Base-by-base conservation (phyloP, 768 basidiomycete species). In the Gelatoporia subvermispora region DNA sequence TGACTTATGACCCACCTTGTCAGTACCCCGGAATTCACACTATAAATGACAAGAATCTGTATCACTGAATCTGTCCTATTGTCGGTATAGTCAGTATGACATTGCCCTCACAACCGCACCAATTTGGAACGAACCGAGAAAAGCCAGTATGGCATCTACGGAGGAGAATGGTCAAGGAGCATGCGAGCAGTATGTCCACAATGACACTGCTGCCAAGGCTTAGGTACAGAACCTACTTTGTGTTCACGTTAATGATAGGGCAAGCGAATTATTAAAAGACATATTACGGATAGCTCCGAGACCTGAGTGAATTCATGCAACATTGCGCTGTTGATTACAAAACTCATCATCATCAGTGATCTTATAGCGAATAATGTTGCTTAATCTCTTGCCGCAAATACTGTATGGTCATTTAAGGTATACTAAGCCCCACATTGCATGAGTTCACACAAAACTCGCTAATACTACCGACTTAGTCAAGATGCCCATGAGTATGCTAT, bases 211-310 rank as follows among this genome's bases (percentile, higher is more conserved):
- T 45, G 11, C 55, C 59, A 5, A 64, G 51, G 20, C 57, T 56
- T 10, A 51, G 34, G 41, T 64, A 64, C 5, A 64, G 36, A 23
- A 61, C 50, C 48, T 49, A 58, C 60, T 61, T n/a, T n/a, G n/a
- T n/a, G n/a, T n/a, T n/a, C n/a, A n/a, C n/a, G n/a, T n/a, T n/a
- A n/a, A n/a, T n/a, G n/a, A n/a, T n/a, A n/a, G n/a, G n/a, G n/a
- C n/a, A n/a, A n/a, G n/a, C n/a, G n/a, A n/a, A n/a, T n/a, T n/a
- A n/a, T n/a, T n/a, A n/a, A n/a, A n/a, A n/a, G n/a, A n/a, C n/a
- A n/a, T n/a, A n/a, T n/a, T n/a, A n/a, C n/a, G n/a, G n/a, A n/a
- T n/a, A n/a, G n/a, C n/a, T n/a, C n/a, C n/a, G n/a, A n/a, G n/a
- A n/a, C n/a, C n/a, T n/a, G n/a, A n/a, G n/a, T n/a, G n/a, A n/a